These are phyloP conservation scores for Sclerotinia sclerotiorum DNA, from an alignment of 2,329 filamentous ascomycete genomes.

Conservation along the genomic window DNA sequence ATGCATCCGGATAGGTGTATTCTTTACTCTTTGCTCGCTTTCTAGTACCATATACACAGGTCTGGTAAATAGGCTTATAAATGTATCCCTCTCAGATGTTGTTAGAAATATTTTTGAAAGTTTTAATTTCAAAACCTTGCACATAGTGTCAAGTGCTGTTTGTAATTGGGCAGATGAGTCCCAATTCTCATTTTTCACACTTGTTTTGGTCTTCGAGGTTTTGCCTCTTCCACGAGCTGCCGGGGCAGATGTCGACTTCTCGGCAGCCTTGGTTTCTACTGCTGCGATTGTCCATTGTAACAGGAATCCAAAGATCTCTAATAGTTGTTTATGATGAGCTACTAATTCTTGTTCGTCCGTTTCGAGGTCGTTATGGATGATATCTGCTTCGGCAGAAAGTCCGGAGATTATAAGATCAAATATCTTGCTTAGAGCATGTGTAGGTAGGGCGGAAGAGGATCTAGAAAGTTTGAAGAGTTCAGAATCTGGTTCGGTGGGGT, in stretches of 20 bases:
- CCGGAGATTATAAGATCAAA: conserved; percentile 88
- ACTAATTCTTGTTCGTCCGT: conserved; percentile 86
- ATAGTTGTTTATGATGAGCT: conserved; percentile 81
- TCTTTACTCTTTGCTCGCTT: conserved; percentile 90
- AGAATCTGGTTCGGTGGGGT: conserved; percentile 54
- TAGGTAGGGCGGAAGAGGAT: conserved; percentile 75
- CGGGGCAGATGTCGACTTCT: conserved; percentile 75
- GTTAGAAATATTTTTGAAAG: conserved; percentile 91
- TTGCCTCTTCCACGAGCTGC: conserved; percentile 72
- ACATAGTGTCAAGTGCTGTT: conserved; percentile 87
- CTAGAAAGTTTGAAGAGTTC: conserved; percentile 67
- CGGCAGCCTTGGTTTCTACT: conserved; percentile 90
- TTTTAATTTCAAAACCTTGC: conserved; percentile 91
- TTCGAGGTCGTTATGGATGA: conserved; percentile 82
- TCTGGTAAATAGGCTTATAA: conserved; percentile 86
- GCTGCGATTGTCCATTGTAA: conserved; percentile 93
- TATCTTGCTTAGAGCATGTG: conserved; percentile 84
- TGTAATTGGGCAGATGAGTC: conserved; percentile 88
- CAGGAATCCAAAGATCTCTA: conserved; percentile 93
- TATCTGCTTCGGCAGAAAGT: conserved; percentile 80
- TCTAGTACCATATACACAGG: conserved; percentile 93
- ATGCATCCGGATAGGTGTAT: conserved; percentile 87
- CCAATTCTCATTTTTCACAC: conserved; percentile 66
- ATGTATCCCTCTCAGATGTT: conserved; percentile 93
- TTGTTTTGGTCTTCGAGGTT: conserved; percentile 72